These are phyloP conservation scores for Candolleomyces efflorescens DNA, from an alignment of 768 basidiomycete species.

Conservation along the genomic window DNA sequence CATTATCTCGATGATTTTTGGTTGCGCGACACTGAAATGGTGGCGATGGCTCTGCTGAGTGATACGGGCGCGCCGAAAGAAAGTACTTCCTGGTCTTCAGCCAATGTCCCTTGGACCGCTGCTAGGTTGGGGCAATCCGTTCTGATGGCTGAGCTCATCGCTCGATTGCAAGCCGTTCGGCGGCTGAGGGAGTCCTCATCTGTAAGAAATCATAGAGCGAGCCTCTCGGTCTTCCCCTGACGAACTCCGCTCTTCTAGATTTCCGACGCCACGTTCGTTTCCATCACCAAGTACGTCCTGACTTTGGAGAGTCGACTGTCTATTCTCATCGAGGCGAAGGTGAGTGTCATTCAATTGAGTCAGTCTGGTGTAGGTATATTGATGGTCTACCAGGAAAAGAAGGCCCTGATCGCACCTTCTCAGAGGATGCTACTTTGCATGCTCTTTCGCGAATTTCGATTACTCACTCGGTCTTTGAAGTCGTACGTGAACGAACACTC, in stretches of 20 bases:
- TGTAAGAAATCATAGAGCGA: neutral
- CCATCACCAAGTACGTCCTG: conserved; percentile 43
- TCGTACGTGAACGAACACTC: conserved; percentile 35
- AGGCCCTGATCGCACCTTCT: conserved; percentile 43
- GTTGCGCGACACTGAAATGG: conserved; percentile 70
- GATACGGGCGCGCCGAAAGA: conserved; percentile 28
- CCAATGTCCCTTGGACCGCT: conserved; percentile 34
- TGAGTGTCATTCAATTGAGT: conserved; percentile 17
- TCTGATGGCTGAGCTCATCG: conserved; percentile 59
- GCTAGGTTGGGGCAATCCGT: conserved; percentile 60
- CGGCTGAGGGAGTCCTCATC: conserved; percentile 34
- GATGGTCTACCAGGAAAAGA: conserved; percentile 40
- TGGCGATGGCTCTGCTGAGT: conserved; percentile 63
- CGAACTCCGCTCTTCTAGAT: conserved; percentile 14
- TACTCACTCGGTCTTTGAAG: conserved; percentile 60
- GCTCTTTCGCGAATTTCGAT: conserved; percentile 60
- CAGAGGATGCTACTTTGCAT: conserved; percentile 57
- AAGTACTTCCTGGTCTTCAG: neutral
- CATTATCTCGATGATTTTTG: conserved; percentile 60
- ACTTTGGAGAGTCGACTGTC: conserved; percentile 55
- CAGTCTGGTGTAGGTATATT: neutral
- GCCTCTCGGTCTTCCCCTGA: neutral
- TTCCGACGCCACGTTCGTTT: conserved; percentile 24
- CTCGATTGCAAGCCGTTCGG: conserved; percentile 40
- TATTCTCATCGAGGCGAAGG: conserved; percentile 55